These are phyloP conservation scores for Tetratostichococcus sp. DNA, from an alignment of 139 green algal genomes.

Conservation along the genomic window DNA sequence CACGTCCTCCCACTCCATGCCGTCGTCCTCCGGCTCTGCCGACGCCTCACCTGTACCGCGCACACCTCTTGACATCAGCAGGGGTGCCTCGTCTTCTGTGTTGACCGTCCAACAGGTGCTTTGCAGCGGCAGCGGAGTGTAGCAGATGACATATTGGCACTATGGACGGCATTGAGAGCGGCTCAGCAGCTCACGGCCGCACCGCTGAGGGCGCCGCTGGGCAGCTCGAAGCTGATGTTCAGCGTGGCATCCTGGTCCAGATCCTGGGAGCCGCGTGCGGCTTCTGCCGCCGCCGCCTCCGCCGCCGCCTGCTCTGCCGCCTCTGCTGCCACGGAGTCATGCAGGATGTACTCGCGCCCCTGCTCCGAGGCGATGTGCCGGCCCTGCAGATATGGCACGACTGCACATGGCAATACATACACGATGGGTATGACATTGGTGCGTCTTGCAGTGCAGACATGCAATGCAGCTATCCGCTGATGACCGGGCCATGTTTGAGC, in stretches of 20 bases:
- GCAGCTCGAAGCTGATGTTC: slow-evolving; percentile 23
- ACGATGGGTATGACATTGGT: no score
- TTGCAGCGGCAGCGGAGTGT: no score
- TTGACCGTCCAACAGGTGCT: no score
- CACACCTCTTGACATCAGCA: no score
- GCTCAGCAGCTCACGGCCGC: no score
- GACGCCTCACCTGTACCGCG: neutral
- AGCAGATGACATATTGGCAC: no score
- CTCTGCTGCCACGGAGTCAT: neutral
- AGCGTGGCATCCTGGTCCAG: neutral
- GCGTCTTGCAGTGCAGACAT: no score
- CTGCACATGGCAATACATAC: neutral
- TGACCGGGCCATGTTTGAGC: no score
- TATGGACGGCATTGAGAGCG: no score
- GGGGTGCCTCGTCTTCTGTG: no score
- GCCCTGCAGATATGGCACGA: neutral
- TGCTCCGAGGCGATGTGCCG: slow-evolving; percentile 53
- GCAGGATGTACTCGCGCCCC: slow-evolving; percentile 66
- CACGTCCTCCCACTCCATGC: slow-evolving; percentile 26
- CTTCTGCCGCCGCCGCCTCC: neutral
- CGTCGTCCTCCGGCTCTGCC: slow-evolving; percentile 4
- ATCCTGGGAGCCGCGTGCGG: neutral
- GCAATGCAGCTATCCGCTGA: no score
- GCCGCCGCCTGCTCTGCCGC: slow-evolving; percentile 9
- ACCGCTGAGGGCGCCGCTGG: neutral